These are phyloP conservation scores for Oxyria digyna DNA, from an alignment of 148 eudicot genomes.

Conservation along the genomic window DNA sequence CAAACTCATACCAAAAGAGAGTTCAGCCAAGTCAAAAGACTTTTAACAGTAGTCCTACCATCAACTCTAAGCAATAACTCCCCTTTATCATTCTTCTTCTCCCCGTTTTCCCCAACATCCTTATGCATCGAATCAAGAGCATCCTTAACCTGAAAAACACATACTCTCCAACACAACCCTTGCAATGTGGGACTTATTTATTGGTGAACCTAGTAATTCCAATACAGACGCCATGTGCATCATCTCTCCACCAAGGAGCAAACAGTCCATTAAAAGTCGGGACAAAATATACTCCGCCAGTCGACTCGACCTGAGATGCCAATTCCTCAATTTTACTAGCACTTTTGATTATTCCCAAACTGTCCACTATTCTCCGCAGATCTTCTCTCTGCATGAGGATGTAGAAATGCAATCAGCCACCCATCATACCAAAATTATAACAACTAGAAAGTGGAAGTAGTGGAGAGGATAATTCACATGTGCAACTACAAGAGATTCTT, in stretches of 20 bases:
- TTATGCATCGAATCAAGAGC: conserved; percentile 94
- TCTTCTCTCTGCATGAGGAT: conserved; percentile 42
- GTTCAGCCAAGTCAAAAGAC: conserved; percentile 83
- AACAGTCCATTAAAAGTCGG: conserved; percentile 94
- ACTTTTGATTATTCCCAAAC: conserved; percentile 64
- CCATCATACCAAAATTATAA: not conserved
- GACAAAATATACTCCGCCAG: conserved; percentile 93
- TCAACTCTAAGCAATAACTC: conserved; percentile 91
- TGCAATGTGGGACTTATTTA: conserved; percentile 75
- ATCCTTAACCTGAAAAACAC: conserved; percentile 94
- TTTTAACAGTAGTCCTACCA: conserved; percentile 90
- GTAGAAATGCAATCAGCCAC: not conserved
- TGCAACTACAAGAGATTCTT: conserved; percentile 54
- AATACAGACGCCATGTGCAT: conserved; percentile 89
- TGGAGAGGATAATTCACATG: conserved; percentile 41
- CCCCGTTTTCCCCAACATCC: conserved; percentile 67
- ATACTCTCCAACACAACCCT: conserved; percentile 96
- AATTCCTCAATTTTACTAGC: conserved; percentile 83
- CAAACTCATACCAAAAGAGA: conserved; percentile 45
- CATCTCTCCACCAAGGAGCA: conserved; percentile 99
- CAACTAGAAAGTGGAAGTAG: not conserved
- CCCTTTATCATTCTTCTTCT: conserved; percentile 51
- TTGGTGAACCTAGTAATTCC: conserved; percentile 93
- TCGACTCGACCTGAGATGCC: conserved; percentile 70
- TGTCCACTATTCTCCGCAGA: conserved; percentile 54